These are phyloP conservation scores for Massariosphaeria phaeospora DNA, from an alignment of 495 filamentous ascomycete species.

Conservation along the genomic window DNA sequence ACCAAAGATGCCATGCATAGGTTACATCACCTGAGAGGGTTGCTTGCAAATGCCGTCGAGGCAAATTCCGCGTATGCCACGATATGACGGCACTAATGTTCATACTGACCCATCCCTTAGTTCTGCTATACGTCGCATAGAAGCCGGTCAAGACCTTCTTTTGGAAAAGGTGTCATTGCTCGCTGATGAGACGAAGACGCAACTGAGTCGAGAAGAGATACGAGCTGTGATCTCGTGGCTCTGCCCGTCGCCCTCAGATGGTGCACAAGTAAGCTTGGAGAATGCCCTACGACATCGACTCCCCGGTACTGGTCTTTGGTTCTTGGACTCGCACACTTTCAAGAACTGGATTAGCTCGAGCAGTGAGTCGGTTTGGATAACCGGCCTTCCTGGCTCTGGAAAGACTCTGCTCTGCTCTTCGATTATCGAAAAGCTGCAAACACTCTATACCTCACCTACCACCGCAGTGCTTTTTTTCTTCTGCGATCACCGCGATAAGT, in stretches of 20 bases:
- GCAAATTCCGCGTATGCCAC: background rate
- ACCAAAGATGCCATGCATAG: background rate
- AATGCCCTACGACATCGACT: background rate
- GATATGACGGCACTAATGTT: too few species aligned
- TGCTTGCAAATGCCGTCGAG: slow-evolving; percentile 1
- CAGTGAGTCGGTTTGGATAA: background rate
- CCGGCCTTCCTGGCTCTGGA: slow-evolving; percentile 5
- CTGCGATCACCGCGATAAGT: slow-evolving; percentile 4
- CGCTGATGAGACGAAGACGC: background rate
- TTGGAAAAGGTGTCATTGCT: background rate
- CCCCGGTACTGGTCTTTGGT: background rate
- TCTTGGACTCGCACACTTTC: slow-evolving; percentile 3
- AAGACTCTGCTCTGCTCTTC: slow-evolving; percentile 8
- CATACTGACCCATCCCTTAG: too few species aligned
- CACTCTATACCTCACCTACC: background rate
- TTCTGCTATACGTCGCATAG: background rate
- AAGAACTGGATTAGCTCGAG: background rate
- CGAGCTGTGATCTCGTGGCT: background rate
- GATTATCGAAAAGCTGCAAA: background rate
- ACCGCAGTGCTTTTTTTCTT: slow-evolving; percentile 1
- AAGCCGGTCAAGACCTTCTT: background rate
- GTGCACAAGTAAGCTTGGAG: background rate
- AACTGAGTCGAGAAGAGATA: background rate
- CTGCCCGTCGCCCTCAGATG: background rate
- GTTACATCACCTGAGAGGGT: background rate